These are phyloP conservation scores for Yamadazyma mexicana DNA, from an alignment of 1,139 yeast genomes.

Conservation along the genomic window DNA sequence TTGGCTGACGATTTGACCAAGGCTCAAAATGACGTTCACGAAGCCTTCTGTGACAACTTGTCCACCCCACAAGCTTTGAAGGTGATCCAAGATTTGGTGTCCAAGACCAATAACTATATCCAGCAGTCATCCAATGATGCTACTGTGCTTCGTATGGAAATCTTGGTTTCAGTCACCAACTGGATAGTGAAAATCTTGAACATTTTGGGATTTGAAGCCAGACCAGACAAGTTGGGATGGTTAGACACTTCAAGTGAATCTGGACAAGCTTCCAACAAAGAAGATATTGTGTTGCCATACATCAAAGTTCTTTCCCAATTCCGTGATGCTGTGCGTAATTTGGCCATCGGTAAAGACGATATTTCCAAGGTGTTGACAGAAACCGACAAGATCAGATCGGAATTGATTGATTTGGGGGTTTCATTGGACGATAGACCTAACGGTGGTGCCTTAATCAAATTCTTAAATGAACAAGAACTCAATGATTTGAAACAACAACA, in stretches of 20 bases:
- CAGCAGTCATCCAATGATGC: constrained; percentile 48
- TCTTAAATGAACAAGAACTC: constrained; percentile 68
- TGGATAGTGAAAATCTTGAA: constrained; percentile 72
- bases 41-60: constrained; percentile 84
- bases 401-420: constrained; percentile 72
- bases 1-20: constrained; percentile 51
- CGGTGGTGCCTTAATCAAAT: constrained; percentile 78
- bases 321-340: constrained; percentile 75
- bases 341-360: constrained; percentile 68
- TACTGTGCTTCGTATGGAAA: constrained; percentile 57
- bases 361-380: constrained; percentile 53
- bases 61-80: constrained; percentile 76
- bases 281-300: constrained; percentile 75
- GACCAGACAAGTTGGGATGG: constrained; percentile 83
- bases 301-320: constrained; percentile 75
- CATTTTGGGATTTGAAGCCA: constrained; percentile 72
- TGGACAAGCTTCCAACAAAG: constrained; percentile 38
- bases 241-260: constrained; percentile 25
- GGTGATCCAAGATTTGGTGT: constrained; percentile 64
- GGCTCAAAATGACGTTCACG: constrained; percentile 66
- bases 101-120: constrained; percentile 71
- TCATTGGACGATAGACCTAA: constrained; percentile 86
- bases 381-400: constrained; percentile 45
- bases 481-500: constrained; percentile 63
- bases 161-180: constrained; percentile 58